Evolutionary conservation across 2,329 filamentous ascomycete genomes (phyloP), one percentile per base, ranked within the genome.

Genomic region (Neoarthrinium moseri): DNA sequence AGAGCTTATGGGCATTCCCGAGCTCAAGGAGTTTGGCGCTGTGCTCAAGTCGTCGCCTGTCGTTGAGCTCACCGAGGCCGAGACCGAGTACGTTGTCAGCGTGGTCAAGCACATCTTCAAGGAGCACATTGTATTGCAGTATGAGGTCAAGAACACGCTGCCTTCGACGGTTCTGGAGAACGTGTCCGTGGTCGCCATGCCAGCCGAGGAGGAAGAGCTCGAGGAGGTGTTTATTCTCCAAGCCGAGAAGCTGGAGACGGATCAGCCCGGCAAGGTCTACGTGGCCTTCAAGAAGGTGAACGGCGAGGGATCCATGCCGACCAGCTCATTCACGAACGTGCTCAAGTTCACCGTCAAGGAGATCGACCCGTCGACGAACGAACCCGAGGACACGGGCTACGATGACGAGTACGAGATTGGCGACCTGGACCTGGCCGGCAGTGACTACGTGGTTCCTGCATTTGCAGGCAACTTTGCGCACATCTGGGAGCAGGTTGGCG

Each of bases 261-360:
- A 96, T 61, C 87, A 92, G 65, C 90, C 91, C 0, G 94, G 94
- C 48, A 92, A 91, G 57, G 86, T 97, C 32, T 99, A 96, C 63
- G 94, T 96, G 32, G 91, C 91, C 2, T 96, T 99, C 76, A 89
- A 87, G 71, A 94, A 95, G 67, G 71, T 83, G 22, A 81, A 78
- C 48, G 91, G 89, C 46, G 88, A 90, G 58, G 77, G 74, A 34
- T 80, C 86, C n/a, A 86, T 95, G 66, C 84, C 91, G 4, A 77
- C 87, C 18, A 84, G 86, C 43, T 87, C 83, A 33, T 95, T 99
- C 69, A 90, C 89, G 55, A 99, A 97, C 69, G 75, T 89, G 30
- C 86, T 99, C 63, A 96, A 94, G 70, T 99, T 99, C 67, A 96
- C 91, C 15, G 94, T 87, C 75, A 97, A 96, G 73, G 94, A 99